phyloP scores from a whole-genome alignment of 202 grass and related monocot species.

The Zoysia matrella region DNA sequence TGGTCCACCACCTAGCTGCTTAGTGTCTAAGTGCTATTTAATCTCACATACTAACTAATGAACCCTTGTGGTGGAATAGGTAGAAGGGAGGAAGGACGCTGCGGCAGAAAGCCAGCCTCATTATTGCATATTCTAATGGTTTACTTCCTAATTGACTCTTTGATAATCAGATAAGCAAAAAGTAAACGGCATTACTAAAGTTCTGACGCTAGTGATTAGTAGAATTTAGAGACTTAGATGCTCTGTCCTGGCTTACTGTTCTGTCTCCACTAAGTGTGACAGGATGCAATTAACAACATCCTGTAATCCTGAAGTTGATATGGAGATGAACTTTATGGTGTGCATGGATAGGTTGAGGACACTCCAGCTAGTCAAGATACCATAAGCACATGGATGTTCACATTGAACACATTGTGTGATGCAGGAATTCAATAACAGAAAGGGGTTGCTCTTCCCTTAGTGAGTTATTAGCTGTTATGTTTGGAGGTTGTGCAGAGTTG shows the following conservation, averaged over 20 bases:
- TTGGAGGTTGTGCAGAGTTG: conserved; percentile 22
- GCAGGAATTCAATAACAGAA: conserved; percentile 27
- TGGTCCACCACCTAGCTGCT: conserved; percentile 14
- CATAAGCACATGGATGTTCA: conserved; percentile 38
- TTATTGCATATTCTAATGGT: conserved; percentile 28
- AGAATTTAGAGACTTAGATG: conserved; percentile 13
- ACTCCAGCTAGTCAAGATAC: conserved; percentile 38
- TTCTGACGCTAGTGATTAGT: background rate
- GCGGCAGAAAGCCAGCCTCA: conserved; percentile 7
- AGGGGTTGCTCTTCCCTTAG: background rate
- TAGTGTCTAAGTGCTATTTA: conserved; percentile 18
- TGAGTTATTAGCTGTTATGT: conserved; percentile 33
- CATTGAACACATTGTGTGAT: conserved; percentile 31
- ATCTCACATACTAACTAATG: conserved; percentile 21
- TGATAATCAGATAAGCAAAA: conserved; percentile 14
- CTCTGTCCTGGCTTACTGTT: background rate
- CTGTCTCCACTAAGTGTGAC: conserved; percentile 40
- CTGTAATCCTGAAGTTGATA: conserved; percentile 33
- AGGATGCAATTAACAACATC: conserved; percentile 22
- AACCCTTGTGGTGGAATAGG: conserved; percentile 20
- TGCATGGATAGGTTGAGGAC: conserved; percentile 11
- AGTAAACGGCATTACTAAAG: conserved; percentile 26
- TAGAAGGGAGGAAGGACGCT: conserved; percentile 39
- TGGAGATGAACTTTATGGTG: background rate
- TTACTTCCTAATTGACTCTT: conserved; percentile 11